phyloP scores from a whole-genome alignment of 345 rosid genomes.

The Fremontodendron californicum region DNA sequence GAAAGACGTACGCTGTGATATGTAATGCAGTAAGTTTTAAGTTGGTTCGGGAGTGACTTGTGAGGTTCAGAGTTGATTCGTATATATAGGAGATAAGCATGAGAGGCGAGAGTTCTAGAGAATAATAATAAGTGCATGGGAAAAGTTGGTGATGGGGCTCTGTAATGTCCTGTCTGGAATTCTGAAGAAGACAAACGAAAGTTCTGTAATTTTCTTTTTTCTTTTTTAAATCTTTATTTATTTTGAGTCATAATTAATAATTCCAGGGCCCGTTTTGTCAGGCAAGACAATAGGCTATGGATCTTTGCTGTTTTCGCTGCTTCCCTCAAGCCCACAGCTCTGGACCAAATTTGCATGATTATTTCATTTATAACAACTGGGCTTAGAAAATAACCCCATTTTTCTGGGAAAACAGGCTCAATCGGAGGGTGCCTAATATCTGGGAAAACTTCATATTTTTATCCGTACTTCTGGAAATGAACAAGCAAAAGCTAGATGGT shows the following conservation, averaged over 20 bases:
- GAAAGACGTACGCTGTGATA: not conserved
- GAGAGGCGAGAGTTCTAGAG: constrained; percentile 3
- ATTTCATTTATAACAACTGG: not conserved
- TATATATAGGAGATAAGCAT: not conserved
- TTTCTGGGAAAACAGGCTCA: no score
- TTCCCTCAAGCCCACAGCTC: not conserved
- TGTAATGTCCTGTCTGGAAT: constrained; percentile 3
- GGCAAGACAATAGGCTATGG: not conserved
- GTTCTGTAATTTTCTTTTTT: not conserved
- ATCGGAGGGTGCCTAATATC: no score
- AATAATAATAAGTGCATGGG: not conserved
- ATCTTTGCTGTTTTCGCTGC: not conserved
- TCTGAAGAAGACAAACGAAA: constrained; percentile 11
- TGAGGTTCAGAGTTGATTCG: not conserved
- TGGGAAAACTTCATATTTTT: not conserved
- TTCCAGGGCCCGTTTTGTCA: not conserved
- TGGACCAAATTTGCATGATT: not conserved
- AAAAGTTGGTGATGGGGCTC: not conserved
- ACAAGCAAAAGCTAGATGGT: not conserved
- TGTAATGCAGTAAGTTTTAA: not conserved
- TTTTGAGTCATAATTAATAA: not conserved
- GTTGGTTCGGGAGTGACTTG: not conserved
- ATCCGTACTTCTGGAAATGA: no score
- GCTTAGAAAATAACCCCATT: not conserved
- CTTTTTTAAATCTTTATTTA: no score